Percentiles rank a stretch among this genome's conserved stretches.
These are phyloP conservation scores for Sedum album DNA, from an alignment of 164 flowering plant genomes.

Conservation along the genomic window DNA sequence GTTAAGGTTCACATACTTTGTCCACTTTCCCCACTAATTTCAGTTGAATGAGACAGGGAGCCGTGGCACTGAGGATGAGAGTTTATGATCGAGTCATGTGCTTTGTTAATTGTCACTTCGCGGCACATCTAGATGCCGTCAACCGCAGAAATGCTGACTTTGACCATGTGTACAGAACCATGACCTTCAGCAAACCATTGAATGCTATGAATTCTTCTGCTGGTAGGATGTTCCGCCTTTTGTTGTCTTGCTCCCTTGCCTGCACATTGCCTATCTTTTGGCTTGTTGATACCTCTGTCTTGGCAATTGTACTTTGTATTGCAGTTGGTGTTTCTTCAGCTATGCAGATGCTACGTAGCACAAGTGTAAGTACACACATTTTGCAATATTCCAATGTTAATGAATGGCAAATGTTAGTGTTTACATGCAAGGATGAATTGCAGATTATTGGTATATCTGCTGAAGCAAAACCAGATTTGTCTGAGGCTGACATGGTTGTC, in stretches of 20 bases:
- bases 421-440: conserved; percentile 11
- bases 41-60: conserved; percentile 52
- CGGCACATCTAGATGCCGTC: conserved; percentile 96
- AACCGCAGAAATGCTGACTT: conserved; percentile 94
- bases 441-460: conserved; percentile 41
- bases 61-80: conserved; percentile 89
- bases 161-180: conserved; percentile 73
- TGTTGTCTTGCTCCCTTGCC: conserved; percentile 45
- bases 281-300: conserved; percentile 56
- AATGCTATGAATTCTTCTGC: conserved; percentile 40
- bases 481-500: conserved; percentile 92
- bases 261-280: conserved; percentile 40
- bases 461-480: conserved; percentile 65
- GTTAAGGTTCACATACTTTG: background rate
- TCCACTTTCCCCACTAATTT: background rate
- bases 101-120: conserved; percentile 94
- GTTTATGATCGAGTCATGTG: conserved; percentile 75
- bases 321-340: conserved; percentile 75
- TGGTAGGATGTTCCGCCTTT: conserved; percentile 48
- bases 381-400: background rate
- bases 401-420: conserved; percentile 3
- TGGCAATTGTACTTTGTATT: conserved; percentile 55
- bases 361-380: conserved; percentile 47
- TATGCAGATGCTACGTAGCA: conserved; percentile 46
- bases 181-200: conserved; percentile 64